Evolutionary conservation across 1,284 basidiomycete genomes (phyloP), one percentile per base, ranked within the genome.

Genomic region (Gomphus bonarii): DNA sequence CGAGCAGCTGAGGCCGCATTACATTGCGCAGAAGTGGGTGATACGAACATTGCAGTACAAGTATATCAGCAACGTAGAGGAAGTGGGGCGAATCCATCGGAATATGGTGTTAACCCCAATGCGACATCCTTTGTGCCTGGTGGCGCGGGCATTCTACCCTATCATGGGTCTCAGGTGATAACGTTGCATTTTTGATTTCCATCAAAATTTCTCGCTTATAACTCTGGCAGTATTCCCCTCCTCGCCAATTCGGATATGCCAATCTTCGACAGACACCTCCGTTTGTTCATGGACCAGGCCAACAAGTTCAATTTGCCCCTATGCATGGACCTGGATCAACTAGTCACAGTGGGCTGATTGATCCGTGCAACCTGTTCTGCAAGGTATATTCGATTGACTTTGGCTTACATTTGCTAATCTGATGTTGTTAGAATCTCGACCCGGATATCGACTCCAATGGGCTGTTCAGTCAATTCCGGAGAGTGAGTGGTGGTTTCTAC

Each of bases 361-460:
- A 95, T 70, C 91, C 90, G 1, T 92, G 90, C 76, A 94, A 94
- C 68, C 71, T 95, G 50, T 94, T 94, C 70, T 89, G 87, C 76
- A 90, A 91, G 76, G 88, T 87, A 52, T 55, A 59, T 46, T 22
- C 30, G 12, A 22, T 30, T 36, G 1, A 11, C 18, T 44, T 53
- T 44, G 20, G 6, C 18, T 58, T 40, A 52, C 20, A n/a, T 11
- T 36, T 36, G 59, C 20, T 54, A 16, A 43, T 52, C 14, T 44
- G 14, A 18, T 16, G 57, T 31, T 58, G 59, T 20, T 64, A 95
- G 89, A 91, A 92, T 66, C 75, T 97, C 50, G 89, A 92, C 67
- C 79, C 85, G 1, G 81, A 85, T 16, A 87, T 95, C 58, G 87
- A 88, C 67, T 92, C 90, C 0, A 86, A 91, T 65, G 82, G 80